phyloP scores from a whole-genome alignment of 1,284 basidiomycete genomes.

The Earliella scabrosa region DNA sequence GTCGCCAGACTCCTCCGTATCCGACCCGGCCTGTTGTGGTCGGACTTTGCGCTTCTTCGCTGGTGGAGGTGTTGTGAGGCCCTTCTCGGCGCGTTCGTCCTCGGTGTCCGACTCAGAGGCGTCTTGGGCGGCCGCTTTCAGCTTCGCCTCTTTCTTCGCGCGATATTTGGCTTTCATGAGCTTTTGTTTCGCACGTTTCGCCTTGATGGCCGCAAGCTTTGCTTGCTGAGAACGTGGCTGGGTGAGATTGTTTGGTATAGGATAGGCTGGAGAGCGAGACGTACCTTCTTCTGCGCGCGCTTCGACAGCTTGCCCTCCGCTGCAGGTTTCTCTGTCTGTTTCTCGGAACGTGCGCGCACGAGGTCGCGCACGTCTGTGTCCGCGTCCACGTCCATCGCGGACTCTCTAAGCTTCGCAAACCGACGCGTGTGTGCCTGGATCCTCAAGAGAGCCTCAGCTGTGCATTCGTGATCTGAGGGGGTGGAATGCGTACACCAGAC shows the following conservation, averaged over 20 bases:
- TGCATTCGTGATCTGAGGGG: background rate
- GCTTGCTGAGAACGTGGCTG: no score
- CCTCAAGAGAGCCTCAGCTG: background rate
- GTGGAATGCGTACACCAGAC: constrained; percentile 56
- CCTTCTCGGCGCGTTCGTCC: constrained; percentile 16
- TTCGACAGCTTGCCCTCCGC: constrained; percentile 45
- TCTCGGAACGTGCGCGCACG: constrained; percentile 36
- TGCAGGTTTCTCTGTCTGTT: background rate
- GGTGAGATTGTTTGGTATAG: background rate
- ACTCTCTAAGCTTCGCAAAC: constrained; percentile 51
- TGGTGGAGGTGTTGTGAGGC: constrained; percentile 2
- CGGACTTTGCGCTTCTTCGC: constrained; percentile 35
- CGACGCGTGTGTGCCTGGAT: constrained; percentile 64
- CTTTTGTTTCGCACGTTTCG: constrained; percentile 44
- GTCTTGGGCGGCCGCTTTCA: background rate
- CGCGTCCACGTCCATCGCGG: constrained; percentile 42
- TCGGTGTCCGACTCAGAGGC: background rate
- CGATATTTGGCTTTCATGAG: constrained; percentile 34
- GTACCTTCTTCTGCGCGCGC: constrained; percentile 59
- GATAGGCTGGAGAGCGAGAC: constrained; percentile 14
- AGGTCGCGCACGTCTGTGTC: constrained; percentile 54
- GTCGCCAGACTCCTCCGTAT: no score
- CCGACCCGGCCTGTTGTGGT: background rate
- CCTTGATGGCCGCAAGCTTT: constrained; percentile 41
- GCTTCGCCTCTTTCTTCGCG: constrained; percentile 25